Evolutionary conservation across 495 filamentous ascomycete genomes (phyloP).

Genomic region (Schizothecium vesticola): DNA sequence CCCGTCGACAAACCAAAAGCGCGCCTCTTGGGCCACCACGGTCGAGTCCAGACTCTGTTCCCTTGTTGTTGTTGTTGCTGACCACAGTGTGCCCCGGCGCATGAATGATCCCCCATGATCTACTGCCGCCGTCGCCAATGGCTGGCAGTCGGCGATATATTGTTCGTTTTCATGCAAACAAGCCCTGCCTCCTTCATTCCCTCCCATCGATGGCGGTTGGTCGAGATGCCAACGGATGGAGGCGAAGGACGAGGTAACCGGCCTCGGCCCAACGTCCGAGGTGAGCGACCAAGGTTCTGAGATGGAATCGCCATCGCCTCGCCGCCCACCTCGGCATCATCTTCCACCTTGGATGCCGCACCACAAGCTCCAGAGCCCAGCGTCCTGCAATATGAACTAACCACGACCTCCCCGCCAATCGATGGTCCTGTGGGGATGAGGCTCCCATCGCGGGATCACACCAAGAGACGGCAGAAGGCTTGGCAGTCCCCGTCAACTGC

Average conservation of each 20-base stretch:
- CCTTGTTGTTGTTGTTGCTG: neutral
- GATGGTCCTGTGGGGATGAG: neutral
- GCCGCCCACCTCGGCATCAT: neutral
- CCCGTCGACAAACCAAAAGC: neutral
- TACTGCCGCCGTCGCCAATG: slow-evolving; percentile 7
- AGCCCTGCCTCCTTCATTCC: neutral
- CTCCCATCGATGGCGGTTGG: neutral
- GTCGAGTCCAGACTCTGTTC: neutral
- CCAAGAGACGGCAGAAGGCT: neutral
- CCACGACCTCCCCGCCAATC: neutral
- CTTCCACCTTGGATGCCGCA: neutral
- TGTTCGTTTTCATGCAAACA: slow-evolving; percentile 5
- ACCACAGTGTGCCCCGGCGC: neutral
- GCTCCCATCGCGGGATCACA: neutral
- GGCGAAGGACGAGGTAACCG: neutral
- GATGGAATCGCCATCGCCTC: neutral
- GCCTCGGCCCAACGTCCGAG: neutral
- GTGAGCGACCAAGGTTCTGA: neutral
- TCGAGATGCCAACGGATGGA: neutral
- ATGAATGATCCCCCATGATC: slow-evolving; percentile 10
- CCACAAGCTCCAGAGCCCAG: neutral
- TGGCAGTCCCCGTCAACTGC: neutral
- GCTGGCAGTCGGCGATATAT: neutral
- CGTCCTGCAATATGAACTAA: neutral
- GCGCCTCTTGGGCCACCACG: neutral